Evolutionary conservation across 2,329 filamentous ascomycete species (phyloP), one percentile per base, ranked within the genome.

Genomic region (Endoconidiophora polonica): DNA sequence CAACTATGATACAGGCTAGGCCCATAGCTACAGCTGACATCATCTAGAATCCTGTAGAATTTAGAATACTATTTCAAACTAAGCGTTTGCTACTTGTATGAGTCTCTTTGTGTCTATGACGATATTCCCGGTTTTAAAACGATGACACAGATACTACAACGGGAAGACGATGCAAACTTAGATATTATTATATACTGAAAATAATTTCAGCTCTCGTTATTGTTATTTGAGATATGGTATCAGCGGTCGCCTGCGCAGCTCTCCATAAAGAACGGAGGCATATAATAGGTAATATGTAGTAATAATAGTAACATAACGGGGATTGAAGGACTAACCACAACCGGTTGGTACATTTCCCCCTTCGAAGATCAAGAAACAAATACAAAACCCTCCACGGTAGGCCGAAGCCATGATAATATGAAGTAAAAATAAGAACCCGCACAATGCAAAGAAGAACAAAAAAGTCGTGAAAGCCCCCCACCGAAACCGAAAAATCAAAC

Each of bases 261-360:
- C 24, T 42, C 18, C 29, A 42, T 14, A 26, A 23, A 7, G 16
- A 43, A 43, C 3, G 36, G 29, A 37, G 40, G 16, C 29, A 33
- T 33, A 33, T 33, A 33, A 33, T 33, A 33, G 12, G 26, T 33
- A 33, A 10, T 39, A n/a, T 10, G 24, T 33, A 6, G 20, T 22
- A 43, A 44, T 49, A 49, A 44, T 43, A 49, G 26, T 43, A 49
- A 49, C 39, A 49, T 18, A 33, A 50, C 29, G 5, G 20, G 38
- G 14, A 41, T 18, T 4, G 16, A 44, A 39, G 33, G n/a, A 33
- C 23, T 7, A 36, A 43, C 46, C 46, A 43, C 51, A 48, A 52
- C 40, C 45, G 50, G 45, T 48, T 44, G 40, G 18, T 10, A 42
- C 20, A 26, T 41, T 20, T 26, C 16, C 16, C 16, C 10, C 44